Base-by-base conservation (phyloP, 495 filamentous ascomycete species). In the Annulohypoxylon nitens region DNA sequence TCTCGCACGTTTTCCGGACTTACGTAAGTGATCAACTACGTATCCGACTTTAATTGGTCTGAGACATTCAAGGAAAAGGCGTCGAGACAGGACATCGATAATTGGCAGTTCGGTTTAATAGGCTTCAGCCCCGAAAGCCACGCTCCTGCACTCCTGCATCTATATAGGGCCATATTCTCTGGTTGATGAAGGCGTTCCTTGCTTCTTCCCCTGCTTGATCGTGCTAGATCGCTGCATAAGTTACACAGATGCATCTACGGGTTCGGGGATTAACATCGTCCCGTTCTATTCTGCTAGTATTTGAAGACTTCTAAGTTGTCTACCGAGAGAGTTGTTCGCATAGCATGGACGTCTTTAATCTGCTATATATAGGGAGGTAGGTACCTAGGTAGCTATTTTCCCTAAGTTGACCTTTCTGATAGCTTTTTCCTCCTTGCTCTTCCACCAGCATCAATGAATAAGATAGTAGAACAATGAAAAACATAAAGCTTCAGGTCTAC, bases 1-100 rank as follows among this genome's bases (percentile, higher is more conserved):
- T 26, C 12, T 36, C 30, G 45, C 6, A 3, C 12, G 12, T 7
- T 59, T 58, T 10, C 20, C 23, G 20, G 18, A 34, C 51, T 63
- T 63, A 64, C 33, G 12, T 68, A 68, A 67, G 26, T 68, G 26
- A 30, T 11, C 50, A 55, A 54, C 51, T 64, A 73, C 70, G 61
- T 65, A 65, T 65, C 65, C 45, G 18, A 11, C 18, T 69, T 54
- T 55, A 61, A 73, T 69, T 69, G 61, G 70, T 54, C 23, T 63
- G 20, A 73, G 65, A 69, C 70, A 55, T n/a, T 43, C 18, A 45
- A 10, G 12, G 48, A 59, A 68, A 51, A 54, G 51, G 54, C 61
- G 1, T 18, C 25, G 50, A 61, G 37, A 73, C 60, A 64, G 36
- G 33, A 1, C 0, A 36, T 36, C 33, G n/a, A 37, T 36, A 20